Evolutionary conservation across 2,329 filamentous ascomycete species (phyloP).

Genomic region (Coniella lustricola): DNA sequence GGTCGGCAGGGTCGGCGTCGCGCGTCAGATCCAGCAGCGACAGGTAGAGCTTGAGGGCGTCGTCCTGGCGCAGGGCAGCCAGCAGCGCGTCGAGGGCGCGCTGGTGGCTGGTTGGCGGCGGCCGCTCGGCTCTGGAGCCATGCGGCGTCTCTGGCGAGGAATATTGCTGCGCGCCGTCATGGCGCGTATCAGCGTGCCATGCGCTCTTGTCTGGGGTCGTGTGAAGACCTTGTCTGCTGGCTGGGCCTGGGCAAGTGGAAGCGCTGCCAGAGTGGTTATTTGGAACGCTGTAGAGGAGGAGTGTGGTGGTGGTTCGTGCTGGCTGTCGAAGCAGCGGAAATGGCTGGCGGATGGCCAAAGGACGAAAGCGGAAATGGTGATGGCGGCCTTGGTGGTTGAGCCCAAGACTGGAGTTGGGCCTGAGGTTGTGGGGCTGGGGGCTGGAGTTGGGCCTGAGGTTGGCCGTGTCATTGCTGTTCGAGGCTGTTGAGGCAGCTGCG

Average conservation of each 20-base stretch:
- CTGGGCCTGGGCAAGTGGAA: too few relatives aligned
- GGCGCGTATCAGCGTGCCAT: too few relatives aligned
- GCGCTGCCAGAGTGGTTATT: too few relatives aligned
- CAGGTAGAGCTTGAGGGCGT: conserved; percentile 9
- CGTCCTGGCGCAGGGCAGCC: conserved; percentile 8
- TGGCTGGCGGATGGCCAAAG: not conserved
- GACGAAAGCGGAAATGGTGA: not conserved
- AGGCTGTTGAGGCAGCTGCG: too few relatives aligned
- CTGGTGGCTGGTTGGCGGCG: conserved; percentile 3
- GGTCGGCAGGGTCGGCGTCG: not conserved
- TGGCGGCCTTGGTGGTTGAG: not conserved
- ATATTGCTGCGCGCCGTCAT: too few relatives aligned
- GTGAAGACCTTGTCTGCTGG: too few relatives aligned
- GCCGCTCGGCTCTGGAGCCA: not conserved
- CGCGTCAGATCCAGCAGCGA: conserved; percentile 19
- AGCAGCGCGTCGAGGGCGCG: conserved; percentile 5
- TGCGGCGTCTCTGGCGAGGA: not conserved
- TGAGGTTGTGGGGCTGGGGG: not conserved
- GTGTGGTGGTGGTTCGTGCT: not conserved
- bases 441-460: not conserved
- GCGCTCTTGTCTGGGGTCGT: too few relatives aligned
- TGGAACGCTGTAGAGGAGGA: not conserved
- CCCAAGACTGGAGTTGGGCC: not conserved
- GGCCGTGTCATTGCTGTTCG: too few relatives aligned
- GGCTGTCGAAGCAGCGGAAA: not conserved